Conservation (phyloP, 371 early-diverging fungal species). For the Batkoa obscura region DNA sequence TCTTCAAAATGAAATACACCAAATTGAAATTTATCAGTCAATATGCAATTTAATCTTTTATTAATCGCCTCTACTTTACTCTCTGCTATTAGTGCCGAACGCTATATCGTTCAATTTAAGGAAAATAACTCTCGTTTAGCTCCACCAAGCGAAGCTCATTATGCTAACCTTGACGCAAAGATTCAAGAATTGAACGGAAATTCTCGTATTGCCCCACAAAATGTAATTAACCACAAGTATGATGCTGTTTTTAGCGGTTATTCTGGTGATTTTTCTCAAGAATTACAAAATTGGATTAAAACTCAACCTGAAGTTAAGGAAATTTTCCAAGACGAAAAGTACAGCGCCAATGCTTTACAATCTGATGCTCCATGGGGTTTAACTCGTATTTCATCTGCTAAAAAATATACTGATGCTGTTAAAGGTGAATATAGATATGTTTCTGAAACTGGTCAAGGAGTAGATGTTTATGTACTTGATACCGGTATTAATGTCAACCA, state of each 20-base stretch:
- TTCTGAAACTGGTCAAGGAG: conserved; percentile 25
- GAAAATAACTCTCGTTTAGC: background rate
- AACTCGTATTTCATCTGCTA: conserved; percentile 24
- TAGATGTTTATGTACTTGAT: conserved; percentile 62
- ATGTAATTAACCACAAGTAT: background rate
- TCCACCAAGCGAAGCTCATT: background rate
- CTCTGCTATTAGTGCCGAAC: background rate
- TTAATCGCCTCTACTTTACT: background rate
- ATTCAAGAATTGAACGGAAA: background rate
- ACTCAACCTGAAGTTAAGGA: background rate
- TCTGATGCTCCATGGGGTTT: conserved; percentile 25
- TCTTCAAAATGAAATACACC: too few species aligned
- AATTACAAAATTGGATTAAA: background rate
- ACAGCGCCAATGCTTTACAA: background rate
- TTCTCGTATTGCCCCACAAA: background rate
- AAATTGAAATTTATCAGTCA: too few species aligned
- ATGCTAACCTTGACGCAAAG: background rate
- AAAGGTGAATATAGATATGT: conserved; percentile 22
- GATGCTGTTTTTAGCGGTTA: background rate
- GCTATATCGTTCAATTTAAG: background rate
- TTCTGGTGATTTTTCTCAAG: background rate
- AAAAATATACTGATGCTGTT: conserved; percentile 11
- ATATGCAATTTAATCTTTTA: background rate
- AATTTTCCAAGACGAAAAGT: background rate
- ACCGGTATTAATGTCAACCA: conserved; percentile 56